These are phyloP conservation scores for Cercospora beticola DNA, from an alignment of 2,329 filamentous ascomycete genomes.

Conservation along the genomic window DNA sequence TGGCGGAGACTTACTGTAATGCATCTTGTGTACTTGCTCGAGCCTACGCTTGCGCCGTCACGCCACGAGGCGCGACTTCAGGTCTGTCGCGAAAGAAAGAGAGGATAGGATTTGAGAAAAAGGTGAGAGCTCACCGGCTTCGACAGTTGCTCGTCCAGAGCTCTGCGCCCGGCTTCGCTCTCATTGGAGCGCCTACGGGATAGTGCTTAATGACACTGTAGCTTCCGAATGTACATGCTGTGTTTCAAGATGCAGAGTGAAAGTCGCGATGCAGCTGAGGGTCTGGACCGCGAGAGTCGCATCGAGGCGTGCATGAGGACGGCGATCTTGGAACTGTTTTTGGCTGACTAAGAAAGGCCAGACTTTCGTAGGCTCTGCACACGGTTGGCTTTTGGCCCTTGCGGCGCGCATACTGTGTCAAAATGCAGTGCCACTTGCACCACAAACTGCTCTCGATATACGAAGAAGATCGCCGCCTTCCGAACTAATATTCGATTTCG, in stretches of 20 bases:
- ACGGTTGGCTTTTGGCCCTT: too few relatives aligned
- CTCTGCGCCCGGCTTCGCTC: not conserved
- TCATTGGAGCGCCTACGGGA: not conserved
- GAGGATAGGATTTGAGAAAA: not conserved
- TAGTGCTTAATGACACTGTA: not conserved
- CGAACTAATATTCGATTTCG: not conserved
- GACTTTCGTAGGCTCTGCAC: too few relatives aligned
- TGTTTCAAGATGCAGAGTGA: not conserved
- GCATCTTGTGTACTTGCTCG: not conserved
- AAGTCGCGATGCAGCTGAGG: not conserved
- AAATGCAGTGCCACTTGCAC: too few relatives aligned
- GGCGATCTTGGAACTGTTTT: too few relatives aligned
- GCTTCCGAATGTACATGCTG: not conserved
- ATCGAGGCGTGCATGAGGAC: too few relatives aligned
- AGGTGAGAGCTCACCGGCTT: not conserved
- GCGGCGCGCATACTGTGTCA: too few relatives aligned
- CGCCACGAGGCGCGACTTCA: constrained; percentile 7
- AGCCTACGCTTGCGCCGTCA: constrained; percentile 1
- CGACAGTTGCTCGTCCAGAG: not conserved
- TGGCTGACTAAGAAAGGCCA: not conserved
- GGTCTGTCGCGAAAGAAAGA: not conserved
- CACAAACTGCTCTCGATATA: too few relatives aligned
- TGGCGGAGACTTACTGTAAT: constrained; percentile 9
- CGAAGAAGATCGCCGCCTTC: too few relatives aligned
- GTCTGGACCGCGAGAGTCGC: not conserved